Percentiles rank a stretch among this genome's conserved stretches.
Evolutionary conservation across 257 asterid species (phyloP).

Genomic region (Eucommia ulmoides): DNA sequence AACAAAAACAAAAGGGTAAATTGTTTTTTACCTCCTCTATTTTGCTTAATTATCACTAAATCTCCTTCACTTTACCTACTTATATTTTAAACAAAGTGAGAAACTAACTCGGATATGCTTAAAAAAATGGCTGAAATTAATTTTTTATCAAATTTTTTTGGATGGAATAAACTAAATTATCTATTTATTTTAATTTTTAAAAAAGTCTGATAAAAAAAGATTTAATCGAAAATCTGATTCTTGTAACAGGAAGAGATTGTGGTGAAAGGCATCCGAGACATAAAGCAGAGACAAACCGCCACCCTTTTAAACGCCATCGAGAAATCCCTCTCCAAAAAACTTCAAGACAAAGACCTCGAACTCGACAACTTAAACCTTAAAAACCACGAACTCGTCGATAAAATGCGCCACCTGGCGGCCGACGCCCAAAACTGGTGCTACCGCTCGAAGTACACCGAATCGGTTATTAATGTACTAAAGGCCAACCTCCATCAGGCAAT

Average conservation of each 20-base stretch:
- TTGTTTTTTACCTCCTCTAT: too few relatives aligned
- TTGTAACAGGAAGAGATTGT: conserved; percentile 50
- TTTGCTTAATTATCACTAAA: neutral
- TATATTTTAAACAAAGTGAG: too few relatives aligned
- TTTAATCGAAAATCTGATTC: neutral
- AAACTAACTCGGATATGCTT: neutral
- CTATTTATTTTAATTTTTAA: too few relatives aligned
- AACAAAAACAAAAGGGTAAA: too few relatives aligned
- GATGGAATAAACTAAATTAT: too few relatives aligned
- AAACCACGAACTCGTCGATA: conserved; percentile 63
- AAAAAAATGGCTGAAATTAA: too few relatives aligned
- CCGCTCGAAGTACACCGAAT: conserved; percentile 75
- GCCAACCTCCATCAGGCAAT: conserved; percentile 54
- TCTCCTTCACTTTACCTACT: neutral
- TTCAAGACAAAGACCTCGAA: conserved; percentile 59
- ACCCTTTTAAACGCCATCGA: conserved; percentile 42
- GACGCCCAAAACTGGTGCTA: conserved; percentile 87
- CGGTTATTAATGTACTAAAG: conserved; percentile 52
- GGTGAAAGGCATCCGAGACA: conserved; percentile 46
- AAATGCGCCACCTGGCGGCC: conserved; percentile 42
- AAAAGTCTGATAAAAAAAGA: neutral
- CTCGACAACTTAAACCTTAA: conserved; percentile 45
- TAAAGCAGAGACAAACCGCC: conserved; percentile 60
- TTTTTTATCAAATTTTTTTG: neutral
- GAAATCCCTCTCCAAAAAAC: conserved; percentile 31